Base-by-base conservation (phyloP, 202 grass and related monocot genomes). In the Dendrocalamus latiflorus region DNA sequence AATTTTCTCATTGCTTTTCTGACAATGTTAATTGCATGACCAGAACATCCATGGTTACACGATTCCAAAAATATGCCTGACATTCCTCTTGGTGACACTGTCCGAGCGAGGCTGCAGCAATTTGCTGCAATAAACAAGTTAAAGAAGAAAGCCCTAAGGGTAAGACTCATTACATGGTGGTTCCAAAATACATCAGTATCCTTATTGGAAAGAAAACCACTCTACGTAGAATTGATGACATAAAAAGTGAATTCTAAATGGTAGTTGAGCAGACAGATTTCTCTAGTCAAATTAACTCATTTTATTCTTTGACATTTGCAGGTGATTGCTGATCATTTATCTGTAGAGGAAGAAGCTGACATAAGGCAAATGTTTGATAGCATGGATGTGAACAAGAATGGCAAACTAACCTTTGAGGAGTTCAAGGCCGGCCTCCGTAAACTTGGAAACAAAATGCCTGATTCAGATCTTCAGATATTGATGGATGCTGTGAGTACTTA, bases 71-170 rank as follows among this genome's bases (percentile, higher is more conserved):
- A 88, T 81, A 91, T 76, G 61, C 91, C 94, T 28, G 88, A 97
- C 60, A 79, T 97, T 87, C 68, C 89, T 86, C 94, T 97, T 38
- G 94, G 94, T 37, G 87, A 97, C 43, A 73, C 89, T 64, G 94
- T 97, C 74, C 84, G 85, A 79, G 85, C 91, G n/a, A 94, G 79
- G 75, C 83, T 97, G 74, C 94, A 94, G 61, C 94, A 97, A 84
- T 97, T 97, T 88, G 30, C 89, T 84, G 91, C 92, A 75, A 91
- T 97, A 91, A 97, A 97, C 85, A 97, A 97, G n/a, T n/a, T n/a
- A n/a, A n/a, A n/a, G n/a, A n/a, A n/a, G n/a, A n/a, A n/a, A n/a
- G n/a, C n/a, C n/a, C 80, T 97, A 24, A 88, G 87, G 89, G 94
- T 97, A 94, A 84, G 87, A 44, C 66, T 81, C 49, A 6, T 26